Evolutionary conservation across 2,329 filamentous ascomycete genomes (phyloP).

Genomic region (Tolypocladium amazonense): DNA sequence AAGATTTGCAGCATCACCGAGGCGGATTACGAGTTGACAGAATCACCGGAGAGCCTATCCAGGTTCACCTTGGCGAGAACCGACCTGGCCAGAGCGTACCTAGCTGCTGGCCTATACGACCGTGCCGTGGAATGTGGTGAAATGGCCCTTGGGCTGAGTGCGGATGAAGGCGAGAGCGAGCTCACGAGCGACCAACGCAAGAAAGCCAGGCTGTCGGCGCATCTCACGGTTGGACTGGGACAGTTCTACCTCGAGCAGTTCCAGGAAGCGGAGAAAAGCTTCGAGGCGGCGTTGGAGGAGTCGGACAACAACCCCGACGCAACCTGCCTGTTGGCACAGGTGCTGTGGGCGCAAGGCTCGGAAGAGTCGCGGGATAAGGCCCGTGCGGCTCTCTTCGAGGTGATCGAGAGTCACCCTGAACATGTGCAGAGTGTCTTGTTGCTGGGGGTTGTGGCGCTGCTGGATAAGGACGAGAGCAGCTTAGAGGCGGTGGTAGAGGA

Average conservation of each 20-base stretch:
- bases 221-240: conserved; percentile 76
- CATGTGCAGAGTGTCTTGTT: conserved; percentile 75
- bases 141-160: conserved; percentile 66
- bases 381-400: conserved; percentile 67
- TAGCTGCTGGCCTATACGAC: conserved; percentile 56
- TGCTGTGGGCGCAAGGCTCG: conserved; percentile 83
- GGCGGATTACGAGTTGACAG: conserved; percentile 71
- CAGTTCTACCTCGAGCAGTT: conserved; percentile 60
- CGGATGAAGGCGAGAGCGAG: conserved; percentile 58
- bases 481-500: conserved; percentile 73
- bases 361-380: conserved; percentile 65
- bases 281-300: conserved; percentile 70
- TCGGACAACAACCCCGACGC: conserved; percentile 70
- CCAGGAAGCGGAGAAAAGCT: conserved; percentile 64
- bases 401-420: conserved; percentile 61
- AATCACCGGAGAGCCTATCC: conserved; percentile 63
- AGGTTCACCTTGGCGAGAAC: conserved; percentile 75
- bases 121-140: conserved; percentile 71
- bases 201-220: conserved; percentile 69
- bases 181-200: conserved; percentile 53
- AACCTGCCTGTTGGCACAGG: conserved; percentile 77
- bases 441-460: conserved; percentile 70
- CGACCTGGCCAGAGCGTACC: conserved; percentile 74
- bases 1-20: conserved; percentile 62
- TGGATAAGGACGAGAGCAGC: conserved; percentile 71